A percentile compares a stretch with the other conserved stretches of the same genome.
These are phyloP conservation scores for Silene uniflora DNA, from an alignment of 148 eudicot species.

Conservation along the genomic window DNA sequence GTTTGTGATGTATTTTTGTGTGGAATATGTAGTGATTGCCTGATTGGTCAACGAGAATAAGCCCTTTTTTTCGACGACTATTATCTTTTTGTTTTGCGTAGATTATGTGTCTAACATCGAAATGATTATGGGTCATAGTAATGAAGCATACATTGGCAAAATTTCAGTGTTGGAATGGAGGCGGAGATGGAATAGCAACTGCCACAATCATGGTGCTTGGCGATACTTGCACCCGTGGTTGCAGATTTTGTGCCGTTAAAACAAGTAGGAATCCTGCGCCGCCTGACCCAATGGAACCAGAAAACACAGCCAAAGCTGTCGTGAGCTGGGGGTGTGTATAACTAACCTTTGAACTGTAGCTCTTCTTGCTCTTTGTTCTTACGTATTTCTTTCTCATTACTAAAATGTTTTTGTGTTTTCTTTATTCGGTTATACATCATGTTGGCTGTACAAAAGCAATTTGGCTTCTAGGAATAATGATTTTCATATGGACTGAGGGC, in stretches of 20 bases:
- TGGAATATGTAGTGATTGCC: too few relatives aligned
- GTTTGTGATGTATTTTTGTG: too few relatives aligned
- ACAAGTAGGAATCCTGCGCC: constrained; percentile 86
- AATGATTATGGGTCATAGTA: background rate
- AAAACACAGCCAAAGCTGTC: constrained; percentile 84
- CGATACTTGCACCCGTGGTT: constrained; percentile 91
- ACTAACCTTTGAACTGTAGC: background rate
- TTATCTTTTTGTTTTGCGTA: background rate
- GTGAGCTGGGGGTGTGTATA: constrained; percentile 82
- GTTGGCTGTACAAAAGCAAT: too few relatives aligned
- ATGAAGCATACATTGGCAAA: constrained; percentile 5
- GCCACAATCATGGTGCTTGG: constrained; percentile 97
- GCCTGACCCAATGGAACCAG: constrained; percentile 93
- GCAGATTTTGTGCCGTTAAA: constrained; percentile 96
- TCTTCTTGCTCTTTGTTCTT: background rate
- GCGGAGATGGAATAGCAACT: constrained; percentile 91
- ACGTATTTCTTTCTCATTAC: too few relatives aligned
- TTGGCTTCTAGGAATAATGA: too few relatives aligned
- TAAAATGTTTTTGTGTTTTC: too few relatives aligned
- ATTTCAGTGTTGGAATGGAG: constrained; percentile 90
- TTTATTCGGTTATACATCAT: too few relatives aligned
- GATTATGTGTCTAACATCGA: background rate
- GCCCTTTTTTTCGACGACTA: background rate
- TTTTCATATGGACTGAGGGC: too few relatives aligned
- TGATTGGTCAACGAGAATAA: background rate